Base-by-base conservation (phyloP, 2,329 filamentous ascomycete genomes). In the Phialocephala sp. region DNA sequence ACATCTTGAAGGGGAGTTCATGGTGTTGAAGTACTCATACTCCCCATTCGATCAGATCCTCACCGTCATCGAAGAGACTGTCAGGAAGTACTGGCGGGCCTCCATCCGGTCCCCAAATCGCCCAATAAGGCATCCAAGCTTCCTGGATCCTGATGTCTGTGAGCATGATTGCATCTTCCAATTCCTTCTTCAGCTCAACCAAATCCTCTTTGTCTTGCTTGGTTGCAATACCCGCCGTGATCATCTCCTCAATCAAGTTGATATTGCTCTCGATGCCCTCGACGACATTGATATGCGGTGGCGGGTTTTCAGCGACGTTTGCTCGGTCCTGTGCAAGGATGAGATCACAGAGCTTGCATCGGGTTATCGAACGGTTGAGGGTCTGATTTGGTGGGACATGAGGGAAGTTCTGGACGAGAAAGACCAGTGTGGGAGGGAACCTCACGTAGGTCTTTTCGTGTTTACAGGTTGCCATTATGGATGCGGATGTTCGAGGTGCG, bases 331-430 rank as follows among this genome's bases (percentile, higher is more conserved):
- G 62, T 8, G 71, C 68, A 43, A 60, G 63, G 22, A 65, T 52
- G 5, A 69, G 62, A 37, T 74, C 72, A 61, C 74, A 75, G 5
- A 69, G 61, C 35, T 67, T 67, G 64, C 74, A 76, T 22, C 71
- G 67, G 11, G 64, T 63, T 20, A 68, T 59, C 1, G 37, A 60
- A 8, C 69, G 72, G 52, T 74, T 66, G 54, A 75, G 61, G 2
- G 6, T 22, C 2, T 62, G 39, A 50, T 67, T 62, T 14, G 62
- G 63, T 43, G 18, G 43, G 20, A 73, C 59, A 15, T 56, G 27
- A 2, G 69, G 67, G 32, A 62, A 73, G 20, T 69, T 59, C 43
- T 62, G 37, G 18, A 60, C 24, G 4, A 74, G 62, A 8, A 58
- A 68, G 35, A 55, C 43, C 18, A 72, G 32, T 1, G 68, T 43